These are phyloP conservation scores for Limtongia smithiae DNA, from an alignment of 805 yeast genomes.

Conservation along the genomic window DNA sequence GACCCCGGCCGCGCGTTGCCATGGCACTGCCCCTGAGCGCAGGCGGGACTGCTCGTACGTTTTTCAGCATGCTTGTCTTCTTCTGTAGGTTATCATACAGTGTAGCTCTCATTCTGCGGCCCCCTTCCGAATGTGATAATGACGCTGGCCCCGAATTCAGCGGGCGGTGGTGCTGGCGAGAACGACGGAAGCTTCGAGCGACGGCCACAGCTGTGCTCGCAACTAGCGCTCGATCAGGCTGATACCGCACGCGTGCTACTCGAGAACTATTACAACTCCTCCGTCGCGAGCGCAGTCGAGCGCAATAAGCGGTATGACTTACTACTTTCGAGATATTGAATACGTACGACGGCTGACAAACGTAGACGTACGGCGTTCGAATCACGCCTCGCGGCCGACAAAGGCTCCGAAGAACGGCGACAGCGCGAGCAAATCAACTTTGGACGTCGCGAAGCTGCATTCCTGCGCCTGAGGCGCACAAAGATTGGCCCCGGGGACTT, in stretches of 20 bases:
- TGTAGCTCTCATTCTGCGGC: too few species aligned
- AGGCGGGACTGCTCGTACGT: too few species aligned
- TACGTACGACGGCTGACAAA: background rate
- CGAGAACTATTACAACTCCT: slow-evolving; percentile 80
- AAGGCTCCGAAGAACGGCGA: slow-evolving; percentile 79
- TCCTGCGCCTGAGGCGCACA: slow-evolving; percentile 78
- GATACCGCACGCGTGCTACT: slow-evolving; percentile 76
- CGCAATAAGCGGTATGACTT: slow-evolving; percentile 67
- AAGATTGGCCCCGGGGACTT: slow-evolving; percentile 79
- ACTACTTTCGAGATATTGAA: background rate
- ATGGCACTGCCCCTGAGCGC: too few species aligned
- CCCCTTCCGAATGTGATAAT: too few species aligned
- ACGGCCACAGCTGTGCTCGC: slow-evolving; percentile 72
- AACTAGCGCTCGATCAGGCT: slow-evolving; percentile 74
- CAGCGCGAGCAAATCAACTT: slow-evolving; percentile 74
- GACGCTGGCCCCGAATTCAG: too few species aligned
- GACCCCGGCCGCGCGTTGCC: too few species aligned
- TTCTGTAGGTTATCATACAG: too few species aligned
- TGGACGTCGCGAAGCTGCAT: slow-evolving; percentile 86
- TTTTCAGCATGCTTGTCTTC: too few species aligned
- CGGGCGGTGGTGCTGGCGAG: too few species aligned
- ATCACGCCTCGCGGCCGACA: slow-evolving; percentile 62
- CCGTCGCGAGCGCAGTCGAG: slow-evolving; percentile 89
- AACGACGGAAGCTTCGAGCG: slow-evolving; percentile 73
- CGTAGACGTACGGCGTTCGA: slow-evolving; percentile 68